Evolutionary conservation across 129 eudicot genomes (phyloP).

Genomic region (Pseudognaphalium luteoalbum): DNA sequence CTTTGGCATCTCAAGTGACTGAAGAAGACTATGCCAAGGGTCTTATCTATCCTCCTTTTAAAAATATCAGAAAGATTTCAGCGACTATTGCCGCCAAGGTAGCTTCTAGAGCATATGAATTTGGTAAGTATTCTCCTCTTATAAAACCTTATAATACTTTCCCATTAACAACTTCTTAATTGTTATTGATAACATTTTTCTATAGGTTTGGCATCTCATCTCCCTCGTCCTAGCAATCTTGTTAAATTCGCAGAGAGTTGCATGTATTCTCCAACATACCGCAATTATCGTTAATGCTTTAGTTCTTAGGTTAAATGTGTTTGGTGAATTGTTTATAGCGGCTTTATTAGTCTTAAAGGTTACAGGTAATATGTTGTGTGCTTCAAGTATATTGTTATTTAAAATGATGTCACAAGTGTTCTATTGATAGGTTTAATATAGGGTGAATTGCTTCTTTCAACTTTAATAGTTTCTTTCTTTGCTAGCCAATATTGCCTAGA

Average conservation of each 20-base stretch:
- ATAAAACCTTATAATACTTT: neutral
- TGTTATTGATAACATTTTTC: neutral
- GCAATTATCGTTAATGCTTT: constrained; percentile 55
- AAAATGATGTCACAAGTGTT: constrained; percentile 18
- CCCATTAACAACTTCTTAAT: neutral
- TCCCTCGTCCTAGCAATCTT: constrained; percentile 80
- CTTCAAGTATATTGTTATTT: constrained; percentile 19
- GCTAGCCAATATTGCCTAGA: neutral
- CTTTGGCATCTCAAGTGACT: constrained; percentile 82
- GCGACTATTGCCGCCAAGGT: constrained; percentile 78
- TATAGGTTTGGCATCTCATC: constrained; percentile 77
- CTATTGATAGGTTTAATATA: constrained; percentile 11
- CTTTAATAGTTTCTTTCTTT: neutral
- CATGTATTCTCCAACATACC: constrained; percentile 91
- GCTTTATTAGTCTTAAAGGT: constrained; percentile 4
- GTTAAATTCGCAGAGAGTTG: constrained; percentile 84
- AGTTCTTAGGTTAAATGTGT: constrained; percentile 21
- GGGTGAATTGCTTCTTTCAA: neutral
- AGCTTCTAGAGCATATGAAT: constrained; percentile 77
- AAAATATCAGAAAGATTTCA: constrained; percentile 70
- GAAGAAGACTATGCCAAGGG: constrained; percentile 74
- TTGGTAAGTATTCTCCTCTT: constrained; percentile 43
- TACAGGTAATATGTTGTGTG: constrained; percentile 21
- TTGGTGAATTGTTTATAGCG: constrained; percentile 17
- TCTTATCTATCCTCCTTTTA: constrained; percentile 74